Evolutionary conservation across 495 filamentous ascomycete species (phyloP).

Genomic region (Xylaria curta): DNA sequence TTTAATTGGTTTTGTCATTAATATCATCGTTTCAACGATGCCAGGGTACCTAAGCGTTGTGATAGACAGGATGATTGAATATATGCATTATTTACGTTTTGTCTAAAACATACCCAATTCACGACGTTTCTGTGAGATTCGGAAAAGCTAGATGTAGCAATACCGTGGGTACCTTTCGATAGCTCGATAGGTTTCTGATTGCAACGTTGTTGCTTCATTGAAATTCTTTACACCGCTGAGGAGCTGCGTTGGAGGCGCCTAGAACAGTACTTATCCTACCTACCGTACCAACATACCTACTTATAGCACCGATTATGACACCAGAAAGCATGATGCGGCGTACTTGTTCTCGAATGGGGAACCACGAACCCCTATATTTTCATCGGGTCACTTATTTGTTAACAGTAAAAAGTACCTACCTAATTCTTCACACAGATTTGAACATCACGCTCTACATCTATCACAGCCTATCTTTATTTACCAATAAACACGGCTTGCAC

Average conservation of each 20-base stretch:
- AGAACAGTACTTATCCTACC: not conserved
- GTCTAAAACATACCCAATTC: not conserved
- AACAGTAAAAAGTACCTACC: no score
- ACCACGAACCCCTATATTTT: not conserved
- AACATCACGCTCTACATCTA: not conserved
- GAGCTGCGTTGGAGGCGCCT: not conserved
- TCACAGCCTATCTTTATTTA: not conserved
- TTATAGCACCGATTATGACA: not conserved
- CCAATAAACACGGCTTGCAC: not conserved
- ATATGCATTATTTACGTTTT: no score
- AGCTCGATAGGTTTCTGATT: not conserved
- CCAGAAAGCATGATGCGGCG: not conserved
- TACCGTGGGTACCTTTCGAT: not conserved
- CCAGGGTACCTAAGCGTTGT: no score
- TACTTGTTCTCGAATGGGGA: not conserved
- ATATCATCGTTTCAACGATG: no score
- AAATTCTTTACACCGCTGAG: not conserved
- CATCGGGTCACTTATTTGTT: no score
- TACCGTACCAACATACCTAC: no score
- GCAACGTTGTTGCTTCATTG: not conserved
- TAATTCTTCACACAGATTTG: not conserved
- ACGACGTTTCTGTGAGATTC: not conserved
- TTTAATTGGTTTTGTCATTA: no score
- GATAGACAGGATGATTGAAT: no score
- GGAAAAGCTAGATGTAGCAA: not conserved